These are phyloP conservation scores for Gyrodon lividus DNA, from an alignment of 768 basidiomycete genomes.

Conservation along the genomic window DNA sequence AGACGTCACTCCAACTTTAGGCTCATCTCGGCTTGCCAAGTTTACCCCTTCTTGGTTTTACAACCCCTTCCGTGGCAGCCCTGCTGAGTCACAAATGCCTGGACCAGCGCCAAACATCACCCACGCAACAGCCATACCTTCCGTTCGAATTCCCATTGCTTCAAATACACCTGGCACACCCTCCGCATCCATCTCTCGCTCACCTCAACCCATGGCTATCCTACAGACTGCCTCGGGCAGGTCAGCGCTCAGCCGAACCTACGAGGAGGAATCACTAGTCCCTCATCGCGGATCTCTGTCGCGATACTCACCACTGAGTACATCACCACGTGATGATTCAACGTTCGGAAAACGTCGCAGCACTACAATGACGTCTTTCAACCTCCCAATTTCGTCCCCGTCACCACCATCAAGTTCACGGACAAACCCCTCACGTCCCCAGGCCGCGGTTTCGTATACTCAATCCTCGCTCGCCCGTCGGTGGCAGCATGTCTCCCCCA, in stretches of 20 bases:
- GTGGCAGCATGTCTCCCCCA: slow-evolving; percentile 87
- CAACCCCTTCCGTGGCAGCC: slow-evolving; percentile 66
- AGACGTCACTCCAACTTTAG: slow-evolving; percentile 23
- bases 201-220: slow-evolving; percentile 44
- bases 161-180: slow-evolving; percentile 30
- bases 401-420: slow-evolving; percentile 38
- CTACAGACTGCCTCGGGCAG: slow-evolving; percentile 38
- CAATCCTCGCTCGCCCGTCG: slow-evolving; percentile 78
- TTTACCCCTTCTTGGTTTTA: slow-evolving; percentile 78
- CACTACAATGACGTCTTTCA: slow-evolving; percentile 35
- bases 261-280: slow-evolving; percentile 54
- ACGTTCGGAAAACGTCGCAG: slow-evolving; percentile 53
- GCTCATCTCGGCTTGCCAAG: slow-evolving; percentile 48
- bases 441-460: slow-evolving; percentile 53
- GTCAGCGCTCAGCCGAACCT: slow-evolving; percentile 48
- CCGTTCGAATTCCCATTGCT: slow-evolving; percentile 30
- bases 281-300: slow-evolving; percentile 49
- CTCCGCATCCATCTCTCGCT: slow-evolving; percentile 32
- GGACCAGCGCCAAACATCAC: slow-evolving; percentile 39
- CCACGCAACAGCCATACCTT: slow-evolving; percentile 22
- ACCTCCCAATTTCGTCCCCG: slow-evolving; percentile 48
- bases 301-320: slow-evolving; percentile 63
- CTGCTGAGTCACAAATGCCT: slow-evolving; percentile 51
- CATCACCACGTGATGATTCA: slow-evolving; percentile 71
- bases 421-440: slow-evolving; percentile 69